Evolutionary conservation across 257 asterid species (phyloP).

Genomic region (Solanum piurae): DNA sequence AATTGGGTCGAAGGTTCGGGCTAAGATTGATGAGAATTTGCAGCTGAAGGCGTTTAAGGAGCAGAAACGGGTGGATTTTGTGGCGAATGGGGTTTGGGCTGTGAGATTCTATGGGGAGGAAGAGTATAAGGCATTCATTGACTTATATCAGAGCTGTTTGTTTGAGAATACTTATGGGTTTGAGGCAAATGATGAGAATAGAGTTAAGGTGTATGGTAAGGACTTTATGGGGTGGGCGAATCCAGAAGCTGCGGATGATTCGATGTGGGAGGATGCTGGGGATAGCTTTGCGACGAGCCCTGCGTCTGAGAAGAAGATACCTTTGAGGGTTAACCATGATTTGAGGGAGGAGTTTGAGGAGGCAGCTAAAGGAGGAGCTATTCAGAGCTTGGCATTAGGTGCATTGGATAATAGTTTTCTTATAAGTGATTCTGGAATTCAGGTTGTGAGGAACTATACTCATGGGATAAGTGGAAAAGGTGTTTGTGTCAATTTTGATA

Average conservation of each 20-base stretch:
- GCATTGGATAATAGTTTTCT: slow-evolving; percentile 90
- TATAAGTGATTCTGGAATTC: slow-evolving; percentile 79
- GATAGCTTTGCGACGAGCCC: slow-evolving; percentile 40
- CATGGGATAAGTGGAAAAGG: slow-evolving; percentile 97
- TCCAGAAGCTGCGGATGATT: slow-evolving; percentile 81
- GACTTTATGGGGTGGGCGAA: slow-evolving; percentile 93
- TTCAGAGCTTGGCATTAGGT: slow-evolving; percentile 90
- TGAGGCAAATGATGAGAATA: slow-evolving; percentile 70
- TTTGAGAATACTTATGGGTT: slow-evolving; percentile 82
- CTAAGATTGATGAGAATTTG: slow-evolving; percentile 45
- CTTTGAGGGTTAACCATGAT: slow-evolving; percentile 32
- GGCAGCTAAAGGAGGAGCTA: slow-evolving; percentile 55
- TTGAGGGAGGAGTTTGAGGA: slow-evolving; percentile 84
- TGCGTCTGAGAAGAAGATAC: slow-evolving; percentile 20
- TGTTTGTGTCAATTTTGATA: slow-evolving; percentile 58
- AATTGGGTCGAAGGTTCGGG: slow-evolving; percentile 61
- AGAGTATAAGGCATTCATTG: slow-evolving; percentile 46
- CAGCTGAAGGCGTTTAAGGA: slow-evolving; percentile 68
- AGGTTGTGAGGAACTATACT: slow-evolving; percentile 68
- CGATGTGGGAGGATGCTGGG: slow-evolving; percentile 88
- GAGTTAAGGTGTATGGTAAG: slow-evolving; percentile 85
- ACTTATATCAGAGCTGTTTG: slow-evolving; percentile 48
- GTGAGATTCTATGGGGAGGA: slow-evolving; percentile 42
- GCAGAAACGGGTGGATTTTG: slow-evolving; percentile 76
- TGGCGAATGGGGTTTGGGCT: slow-evolving; percentile 84